A percentile compares a stretch with the other conserved stretches of the same genome.
Conservation (phyloP, 2,329 filamentous ascomycete genomes). For the Fusarium metavorans region DNA sequence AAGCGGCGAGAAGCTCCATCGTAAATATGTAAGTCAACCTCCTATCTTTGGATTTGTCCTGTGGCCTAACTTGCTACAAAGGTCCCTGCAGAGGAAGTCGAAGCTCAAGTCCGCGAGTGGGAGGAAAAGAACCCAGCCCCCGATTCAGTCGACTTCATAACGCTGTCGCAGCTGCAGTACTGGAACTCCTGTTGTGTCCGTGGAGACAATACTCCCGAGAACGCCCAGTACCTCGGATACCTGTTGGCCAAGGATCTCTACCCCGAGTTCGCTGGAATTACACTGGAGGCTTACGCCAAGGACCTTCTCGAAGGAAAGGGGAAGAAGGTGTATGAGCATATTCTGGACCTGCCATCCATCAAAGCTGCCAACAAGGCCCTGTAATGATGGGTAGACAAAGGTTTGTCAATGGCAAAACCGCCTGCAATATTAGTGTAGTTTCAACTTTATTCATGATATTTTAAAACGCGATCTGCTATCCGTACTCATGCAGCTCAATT, state of each 20-base stretch:
- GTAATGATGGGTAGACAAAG: not conserved
- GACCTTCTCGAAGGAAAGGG: not conserved
- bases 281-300: not conserved
- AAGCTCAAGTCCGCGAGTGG: not conserved
- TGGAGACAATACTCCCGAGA: not conserved
- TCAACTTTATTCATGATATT: not conserved
- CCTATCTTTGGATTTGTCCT: not conserved
- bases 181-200: not conserved
- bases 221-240: not conserved
- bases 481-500: too few relatives aligned
- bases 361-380: not conserved
- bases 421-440: not conserved
- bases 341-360: not conserved
- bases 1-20: not conserved
- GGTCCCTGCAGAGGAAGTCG: not conserved
- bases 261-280: not conserved
- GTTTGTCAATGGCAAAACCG: not conserved
- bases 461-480: not conserved
- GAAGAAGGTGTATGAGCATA: not conserved
- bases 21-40: not conserved
- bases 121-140: not conserved
- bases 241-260: not conserved
- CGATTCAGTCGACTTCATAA: not conserved
- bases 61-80: not conserved
- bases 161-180: not conserved